Evolutionary conservation across 345 rosid species (phyloP).

Genomic region (Heritiera fomes): DNA sequence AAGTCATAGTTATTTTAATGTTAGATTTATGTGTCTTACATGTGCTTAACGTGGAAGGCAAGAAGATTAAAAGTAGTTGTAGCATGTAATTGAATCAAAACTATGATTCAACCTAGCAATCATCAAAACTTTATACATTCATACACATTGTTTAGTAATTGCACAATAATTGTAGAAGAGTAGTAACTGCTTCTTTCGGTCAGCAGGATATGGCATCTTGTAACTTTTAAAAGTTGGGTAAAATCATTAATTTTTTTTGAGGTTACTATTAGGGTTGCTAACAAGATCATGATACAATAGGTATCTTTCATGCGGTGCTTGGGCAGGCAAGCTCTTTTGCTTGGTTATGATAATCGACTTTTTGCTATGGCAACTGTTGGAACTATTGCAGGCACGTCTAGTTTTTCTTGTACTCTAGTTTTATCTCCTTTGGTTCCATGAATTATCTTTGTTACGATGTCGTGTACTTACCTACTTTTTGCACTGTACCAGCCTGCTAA

Average conservation of each 20-base stretch:
- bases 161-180: not conserved
- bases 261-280: not conserved
- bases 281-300: slow-evolving; percentile 29
- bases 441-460: not conserved
- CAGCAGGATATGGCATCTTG: not conserved
- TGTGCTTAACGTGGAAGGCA: not conserved
- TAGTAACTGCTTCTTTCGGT: not conserved
- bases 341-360: slow-evolving; percentile 88
- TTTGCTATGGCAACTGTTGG: slow-evolving; percentile 69
- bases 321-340: slow-evolving; percentile 95
- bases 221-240: not conserved
- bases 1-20: not conserved
- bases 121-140: too few species aligned
- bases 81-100: not conserved
- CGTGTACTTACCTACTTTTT: not conserved
- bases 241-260: not conserved
- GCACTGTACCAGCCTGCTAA: slow-evolving; percentile 58
- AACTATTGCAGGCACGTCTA: slow-evolving; percentile 54
- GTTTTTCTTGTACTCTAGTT: not conserved
- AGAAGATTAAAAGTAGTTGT: not conserved
- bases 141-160: not conserved
- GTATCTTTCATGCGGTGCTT: slow-evolving; percentile 87
- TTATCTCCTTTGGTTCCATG: not conserved
- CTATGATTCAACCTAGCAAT: not conserved
- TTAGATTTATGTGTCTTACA: not conserved